Percentiles rank a stretch among this genome's conserved stretches.
Evolutionary conservation across 2,329 filamentous ascomycete genomes (phyloP).

Genomic region (Exophiala sp.): DNA sequence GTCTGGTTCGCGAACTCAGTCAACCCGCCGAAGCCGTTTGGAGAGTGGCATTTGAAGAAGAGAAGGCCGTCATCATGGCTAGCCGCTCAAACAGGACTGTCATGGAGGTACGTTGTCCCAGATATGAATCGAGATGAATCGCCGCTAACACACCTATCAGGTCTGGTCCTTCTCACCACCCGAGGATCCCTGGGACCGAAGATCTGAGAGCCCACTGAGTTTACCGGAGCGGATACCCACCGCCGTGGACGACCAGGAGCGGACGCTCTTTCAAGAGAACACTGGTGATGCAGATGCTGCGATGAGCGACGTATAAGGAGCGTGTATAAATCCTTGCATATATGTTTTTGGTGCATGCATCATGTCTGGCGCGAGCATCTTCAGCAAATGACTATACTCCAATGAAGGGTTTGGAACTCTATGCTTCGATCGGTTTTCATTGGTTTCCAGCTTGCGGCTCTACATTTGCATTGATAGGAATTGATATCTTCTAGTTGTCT

Average conservation of each 20-base stretch:
- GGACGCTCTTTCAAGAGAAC: slow-evolving; percentile 11
- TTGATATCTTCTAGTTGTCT: too few species aligned
- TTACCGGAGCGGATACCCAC: slow-evolving; percentile 34
- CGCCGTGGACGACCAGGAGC: slow-evolving; percentile 12
- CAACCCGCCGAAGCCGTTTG: slow-evolving; percentile 91
- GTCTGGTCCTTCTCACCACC: slow-evolving; percentile 94
- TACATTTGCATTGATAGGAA: too few species aligned
- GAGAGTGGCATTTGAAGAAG: slow-evolving; percentile 96
- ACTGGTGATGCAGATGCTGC: slow-evolving; percentile 16
- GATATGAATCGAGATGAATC: slow-evolving; percentile 1
- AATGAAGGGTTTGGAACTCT: neutral
- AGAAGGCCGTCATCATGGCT: slow-evolving; percentile 95
- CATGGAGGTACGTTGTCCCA: slow-evolving; percentile 74
- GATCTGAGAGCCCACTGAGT: slow-evolving; percentile 40
- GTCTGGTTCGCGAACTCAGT: slow-evolving; percentile 83
- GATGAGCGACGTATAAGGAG: slow-evolving; percentile 21
- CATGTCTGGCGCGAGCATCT: neutral
- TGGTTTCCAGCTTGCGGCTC: neutral
- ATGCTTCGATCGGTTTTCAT: neutral
- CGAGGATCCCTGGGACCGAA: slow-evolving; percentile 48
- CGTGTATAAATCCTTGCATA: neutral
- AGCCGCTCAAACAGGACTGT: slow-evolving; percentile 78
- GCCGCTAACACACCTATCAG: slow-evolving; percentile 41
- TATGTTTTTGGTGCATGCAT: neutral
- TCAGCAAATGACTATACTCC: neutral